phyloP scores from a whole-genome alignment of 495 filamentous ascomycete genomes.

The Penicillium egyptiacum region DNA sequence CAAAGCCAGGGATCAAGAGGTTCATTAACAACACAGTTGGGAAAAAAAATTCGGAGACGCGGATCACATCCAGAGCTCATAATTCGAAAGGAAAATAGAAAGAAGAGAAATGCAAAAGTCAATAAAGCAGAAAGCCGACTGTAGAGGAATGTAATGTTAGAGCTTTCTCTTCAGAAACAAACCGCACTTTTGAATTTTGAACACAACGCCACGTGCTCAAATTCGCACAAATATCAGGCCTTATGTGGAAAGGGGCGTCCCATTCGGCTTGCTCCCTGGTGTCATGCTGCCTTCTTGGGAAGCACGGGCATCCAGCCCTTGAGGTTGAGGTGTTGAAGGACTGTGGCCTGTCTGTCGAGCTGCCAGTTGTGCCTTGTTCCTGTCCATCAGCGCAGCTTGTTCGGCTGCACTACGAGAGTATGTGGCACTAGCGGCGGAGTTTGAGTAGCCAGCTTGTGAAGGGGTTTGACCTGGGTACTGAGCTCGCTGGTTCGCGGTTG shows the following conservation, averaged over 20 bases:
- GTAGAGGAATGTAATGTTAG: not conserved
- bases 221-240: constrained; percentile 1
- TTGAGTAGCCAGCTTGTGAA: constrained; percentile 39
- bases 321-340: constrained; percentile 45
- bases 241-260: constrained; percentile 42
- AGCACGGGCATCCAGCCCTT: constrained; percentile 22
- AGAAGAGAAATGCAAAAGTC: constrained; percentile 5
- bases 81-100: not conserved
- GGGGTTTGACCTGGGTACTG: constrained; percentile 24
- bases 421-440: constrained; percentile 41
- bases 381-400: constrained; percentile 47
- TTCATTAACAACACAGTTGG: constrained; percentile 28
- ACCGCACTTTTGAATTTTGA: constrained; percentile 5
- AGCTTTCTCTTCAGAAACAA: not conserved
- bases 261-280: constrained; percentile 44
- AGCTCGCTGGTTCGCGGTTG: constrained; percentile 16
- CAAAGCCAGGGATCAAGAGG: constrained; percentile 7
- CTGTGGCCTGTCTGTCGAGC: constrained; percentile 36
- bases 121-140: not conserved
- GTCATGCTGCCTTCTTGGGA: constrained; percentile 44
- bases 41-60: constrained; percentile 1
- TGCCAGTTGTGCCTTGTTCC: constrained; percentile 46
- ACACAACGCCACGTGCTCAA: not conserved
- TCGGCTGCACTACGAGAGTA: constrained; percentile 48
- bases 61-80: not conserved